Evolutionary conservation across 805 yeast species (phyloP).

Genomic region (Candida ovalis): DNA sequence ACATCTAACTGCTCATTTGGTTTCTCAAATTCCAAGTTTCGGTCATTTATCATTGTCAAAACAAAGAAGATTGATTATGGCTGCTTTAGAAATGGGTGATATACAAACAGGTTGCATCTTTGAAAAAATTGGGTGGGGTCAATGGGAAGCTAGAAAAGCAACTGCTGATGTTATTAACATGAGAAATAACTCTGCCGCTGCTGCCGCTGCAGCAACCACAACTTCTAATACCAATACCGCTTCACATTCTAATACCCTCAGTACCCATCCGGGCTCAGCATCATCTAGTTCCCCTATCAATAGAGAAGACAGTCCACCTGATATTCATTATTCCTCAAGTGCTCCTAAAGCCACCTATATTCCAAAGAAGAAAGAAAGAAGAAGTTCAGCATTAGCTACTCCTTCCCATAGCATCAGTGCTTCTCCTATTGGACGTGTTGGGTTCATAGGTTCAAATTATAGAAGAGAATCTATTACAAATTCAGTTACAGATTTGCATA

Average conservation of each 20-base stretch:
- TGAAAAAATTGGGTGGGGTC: conserved; percentile 98
- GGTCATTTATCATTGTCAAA: conserved; percentile 78
- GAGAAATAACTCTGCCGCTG: conserved; percentile 19
- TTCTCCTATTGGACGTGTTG: conserved; percentile 16
- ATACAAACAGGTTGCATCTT: conserved; percentile 60
- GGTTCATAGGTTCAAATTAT: conserved; percentile 4
- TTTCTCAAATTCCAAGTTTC: conserved; percentile 73
- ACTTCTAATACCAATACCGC: not conserved
- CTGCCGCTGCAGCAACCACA: conserved; percentile 2
- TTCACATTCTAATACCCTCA: not conserved
- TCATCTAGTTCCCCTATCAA: not conserved
- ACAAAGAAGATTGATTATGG: conserved; percentile 86
- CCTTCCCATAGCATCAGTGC: conserved; percentile 12
- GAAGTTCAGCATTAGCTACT: conserved; percentile 7
- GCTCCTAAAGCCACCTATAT: conserved; percentile 1
- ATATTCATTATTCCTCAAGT: conserved; percentile 5
- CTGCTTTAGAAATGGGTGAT: conserved; percentile 77
- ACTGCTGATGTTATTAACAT: conserved; percentile 21
- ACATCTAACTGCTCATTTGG: conserved; percentile 76
- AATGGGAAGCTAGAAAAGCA: conserved; percentile 77
- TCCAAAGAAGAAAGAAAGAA: conserved; percentile 10
- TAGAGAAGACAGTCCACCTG: conserved; percentile 14
- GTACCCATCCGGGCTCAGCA: not conserved
- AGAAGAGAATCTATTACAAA: conserved; percentile 53
- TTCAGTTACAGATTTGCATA: conserved; percentile 41